Conservation (phyloP, 2,329 filamentous ascomycete species). For the Fusarium fujikuroi region DNA sequence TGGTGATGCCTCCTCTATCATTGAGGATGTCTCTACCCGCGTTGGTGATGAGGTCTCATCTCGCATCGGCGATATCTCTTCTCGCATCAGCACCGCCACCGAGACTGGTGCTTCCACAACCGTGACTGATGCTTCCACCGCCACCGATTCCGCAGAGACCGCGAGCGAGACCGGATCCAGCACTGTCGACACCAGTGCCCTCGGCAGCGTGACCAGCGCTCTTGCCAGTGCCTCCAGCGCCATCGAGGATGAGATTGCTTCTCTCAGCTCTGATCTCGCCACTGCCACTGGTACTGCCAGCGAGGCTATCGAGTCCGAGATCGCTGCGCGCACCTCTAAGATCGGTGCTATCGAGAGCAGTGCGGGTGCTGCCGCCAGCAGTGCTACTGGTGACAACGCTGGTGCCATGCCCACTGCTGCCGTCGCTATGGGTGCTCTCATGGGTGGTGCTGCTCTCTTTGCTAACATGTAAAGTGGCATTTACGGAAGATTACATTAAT, state of each 20-base stretch:
- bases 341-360: slow-evolving; percentile 14
- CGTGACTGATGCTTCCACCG: slow-evolving; percentile 17
- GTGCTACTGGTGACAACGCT: slow-evolving; percentile 42
- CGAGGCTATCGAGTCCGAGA: slow-evolving; percentile 23
- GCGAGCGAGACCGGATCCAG: slow-evolving; percentile 26
- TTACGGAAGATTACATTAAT: not conserved
- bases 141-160: slow-evolving; percentile 25
- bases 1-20: slow-evolving; percentile 11
- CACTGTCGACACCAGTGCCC: slow-evolving; percentile 33
- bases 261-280: slow-evolving; percentile 43
- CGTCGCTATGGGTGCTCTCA: slow-evolving; percentile 58
- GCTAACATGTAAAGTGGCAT: slow-evolving; percentile 54
- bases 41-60: slow-evolving; percentile 19
- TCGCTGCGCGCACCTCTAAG: slow-evolving; percentile 34
- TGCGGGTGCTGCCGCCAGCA: slow-evolving; percentile 18
- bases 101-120: slow-evolving; percentile 17
- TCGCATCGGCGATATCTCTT: slow-evolving; percentile 25
- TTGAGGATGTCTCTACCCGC: slow-evolving; percentile 18
- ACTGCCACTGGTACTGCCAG: slow-evolving; percentile 39
- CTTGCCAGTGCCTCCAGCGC: slow-evolving; percentile 33
- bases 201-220: slow-evolving; percentile 17
- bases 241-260: slow-evolving; percentile 24
- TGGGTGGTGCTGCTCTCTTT: slow-evolving; percentile 59
- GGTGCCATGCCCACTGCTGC: slow-evolving; percentile 54
- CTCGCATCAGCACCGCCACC: slow-evolving; percentile 9